Evolutionary conservation across 139 green algal species (phyloP).

Genomic region (Chlorella vulgaris): DNA sequence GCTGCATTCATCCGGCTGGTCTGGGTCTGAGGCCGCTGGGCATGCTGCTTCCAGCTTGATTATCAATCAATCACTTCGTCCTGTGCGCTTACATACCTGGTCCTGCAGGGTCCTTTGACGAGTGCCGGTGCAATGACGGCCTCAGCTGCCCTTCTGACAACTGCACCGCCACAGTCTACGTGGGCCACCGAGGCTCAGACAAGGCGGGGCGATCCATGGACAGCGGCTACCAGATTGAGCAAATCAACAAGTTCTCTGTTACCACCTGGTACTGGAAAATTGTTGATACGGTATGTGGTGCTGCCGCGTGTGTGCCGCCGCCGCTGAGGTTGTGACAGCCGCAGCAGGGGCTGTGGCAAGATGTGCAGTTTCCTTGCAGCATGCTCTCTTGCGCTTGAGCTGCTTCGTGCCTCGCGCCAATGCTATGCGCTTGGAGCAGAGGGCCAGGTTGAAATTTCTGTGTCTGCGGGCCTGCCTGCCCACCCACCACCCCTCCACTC

Average conservation of each 20-base stretch:
- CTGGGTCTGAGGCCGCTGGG: too few species aligned
- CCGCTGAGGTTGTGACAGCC: too few species aligned
- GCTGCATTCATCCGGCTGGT: too few species aligned
- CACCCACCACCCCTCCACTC: background rate
- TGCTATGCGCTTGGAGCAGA: too few species aligned
- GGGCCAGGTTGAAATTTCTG: too few species aligned
- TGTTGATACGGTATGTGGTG: background rate
- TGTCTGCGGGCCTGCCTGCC: too few species aligned
- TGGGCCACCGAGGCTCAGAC: conserved; percentile 43
- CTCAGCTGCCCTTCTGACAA: conserved; percentile 34
- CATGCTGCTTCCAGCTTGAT: background rate
- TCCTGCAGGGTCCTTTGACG: background rate
- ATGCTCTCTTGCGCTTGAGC: too few species aligned
- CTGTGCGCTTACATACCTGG: background rate
- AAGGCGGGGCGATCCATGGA: conserved; percentile 35
- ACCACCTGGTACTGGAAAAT: conserved; percentile 7
- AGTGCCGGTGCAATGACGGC: conserved; percentile 28
- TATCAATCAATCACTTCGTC: background rate
- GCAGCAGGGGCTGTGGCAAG: too few species aligned
- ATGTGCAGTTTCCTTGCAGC: too few species aligned
- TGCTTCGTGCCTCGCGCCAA: too few species aligned
- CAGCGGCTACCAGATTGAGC: conserved; percentile 43
- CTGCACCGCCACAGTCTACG: conserved; percentile 44
- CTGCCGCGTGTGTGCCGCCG: background rate
- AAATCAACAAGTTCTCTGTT: conserved; percentile 50